Base-by-base conservation (phyloP, 805 yeast genomes). In the Candida manassasensis region DNA sequence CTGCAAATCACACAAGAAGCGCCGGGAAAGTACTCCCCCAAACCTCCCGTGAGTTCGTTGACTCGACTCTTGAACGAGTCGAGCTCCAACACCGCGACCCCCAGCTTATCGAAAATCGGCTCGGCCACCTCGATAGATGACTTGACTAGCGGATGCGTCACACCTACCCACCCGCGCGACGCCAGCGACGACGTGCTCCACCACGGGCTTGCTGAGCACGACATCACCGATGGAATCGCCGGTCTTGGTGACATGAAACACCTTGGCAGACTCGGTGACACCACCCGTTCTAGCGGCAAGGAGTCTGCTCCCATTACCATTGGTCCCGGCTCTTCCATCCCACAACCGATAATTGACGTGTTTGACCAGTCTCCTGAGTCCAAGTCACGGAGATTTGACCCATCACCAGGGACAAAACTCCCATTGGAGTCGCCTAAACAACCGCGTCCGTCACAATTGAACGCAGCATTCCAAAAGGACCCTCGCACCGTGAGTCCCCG, bases 11-110 rank as follows among this genome's bases (percentile, higher is more conserved):
- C 18, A 34, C 30, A 18, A 16, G 36, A 29, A 21, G 18, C 9
- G 14, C 19, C 15, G 15, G 33, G 19, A 8, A 30, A 30, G 25
- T 13, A 9, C 14, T 32, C 24, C 18, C 42, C 38, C 18, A 55
- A 50, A 42, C 21, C 30, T 10, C 63, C 67, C 21, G 51, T 62
- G 27, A 52, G 60, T 36, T 57, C 67, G 14, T 54, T 63, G 44
- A 63, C 69, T n/a, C 47, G 63, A 35, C 57, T 63, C 12, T 49
- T 63, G 41, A 58, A 59, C 38, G 67, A 61, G 35, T 57, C 61
- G 21, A 52, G 50, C 40, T 45, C 52, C 13, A 28, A 39, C 39
- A 33, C 49, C 36, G 12, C 50, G 13, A 43, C 32, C 6, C 33
- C 33, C 6, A n/a, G 25, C 6, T 11, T 19, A 21, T 30, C 33